A percentile compares a stretch with the other conserved stretches of the same genome.
These are phyloP conservation scores for Posidonia oceanica DNA, from an alignment of 116 monocot genomes.

Conservation along the genomic window DNA sequence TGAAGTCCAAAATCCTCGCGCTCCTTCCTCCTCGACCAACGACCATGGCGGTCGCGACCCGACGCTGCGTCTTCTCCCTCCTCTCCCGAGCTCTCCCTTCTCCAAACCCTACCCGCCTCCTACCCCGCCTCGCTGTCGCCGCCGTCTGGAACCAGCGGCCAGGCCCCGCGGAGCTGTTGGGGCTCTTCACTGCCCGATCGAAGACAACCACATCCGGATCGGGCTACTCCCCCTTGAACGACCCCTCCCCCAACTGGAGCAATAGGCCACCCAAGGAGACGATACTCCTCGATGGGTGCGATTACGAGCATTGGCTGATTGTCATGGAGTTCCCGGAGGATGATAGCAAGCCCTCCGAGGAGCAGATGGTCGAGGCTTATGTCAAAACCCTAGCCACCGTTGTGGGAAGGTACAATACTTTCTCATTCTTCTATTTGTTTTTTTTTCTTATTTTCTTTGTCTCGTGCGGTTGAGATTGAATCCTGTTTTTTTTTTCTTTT, in stretches of 20 bases:
- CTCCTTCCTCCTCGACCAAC: neutral
- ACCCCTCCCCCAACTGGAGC: slow-evolving; percentile 83
- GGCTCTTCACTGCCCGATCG: slow-evolving; percentile 13
- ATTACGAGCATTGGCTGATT: slow-evolving; percentile 98
- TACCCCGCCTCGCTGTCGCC: slow-evolving; percentile 5
- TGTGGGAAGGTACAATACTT: slow-evolving; percentile 51
- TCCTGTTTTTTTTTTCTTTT: neutral
- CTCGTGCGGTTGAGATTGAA: neutral
- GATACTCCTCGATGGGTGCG: slow-evolving; percentile 93
- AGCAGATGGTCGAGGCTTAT: slow-evolving; percentile 81
- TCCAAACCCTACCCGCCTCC: slow-evolving; percentile 6
- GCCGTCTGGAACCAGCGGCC: slow-evolving; percentile 1
- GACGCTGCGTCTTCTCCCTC: slow-evolving; percentile 10
- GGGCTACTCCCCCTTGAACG: slow-evolving; percentile 81
- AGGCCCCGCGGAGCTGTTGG: neutral
- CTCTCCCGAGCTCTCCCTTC: slow-evolving; percentile 7
- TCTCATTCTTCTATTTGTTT: neutral
- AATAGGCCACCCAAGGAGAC: slow-evolving; percentile 91
- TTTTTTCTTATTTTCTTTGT: neutral
- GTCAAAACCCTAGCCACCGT: slow-evolving; percentile 81
- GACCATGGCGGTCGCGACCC: slow-evolving; percentile 8
- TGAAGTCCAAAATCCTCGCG: neutral
- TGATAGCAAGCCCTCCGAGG: slow-evolving; percentile 58
- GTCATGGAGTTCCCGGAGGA: slow-evolving; percentile 87
- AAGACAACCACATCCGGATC: slow-evolving; percentile 55